These are phyloP conservation scores for Quercus robur DNA, from an alignment of 306 rosid species.

Conservation along the genomic window DNA sequence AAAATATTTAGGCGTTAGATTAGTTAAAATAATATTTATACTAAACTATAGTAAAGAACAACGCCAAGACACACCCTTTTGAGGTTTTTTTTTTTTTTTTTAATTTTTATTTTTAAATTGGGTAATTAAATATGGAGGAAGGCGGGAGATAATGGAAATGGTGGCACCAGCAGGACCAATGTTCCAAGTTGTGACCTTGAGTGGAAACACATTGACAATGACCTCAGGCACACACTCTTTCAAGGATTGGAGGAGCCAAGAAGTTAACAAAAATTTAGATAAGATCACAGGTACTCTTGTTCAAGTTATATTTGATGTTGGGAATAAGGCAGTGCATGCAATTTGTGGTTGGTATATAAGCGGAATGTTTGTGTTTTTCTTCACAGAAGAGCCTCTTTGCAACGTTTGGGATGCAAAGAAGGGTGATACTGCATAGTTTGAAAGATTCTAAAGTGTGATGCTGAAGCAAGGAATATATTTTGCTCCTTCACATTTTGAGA, in stretches of 20 bases:
- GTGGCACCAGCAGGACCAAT: conserved; percentile 98
- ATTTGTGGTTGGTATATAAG: conserved; percentile 81
- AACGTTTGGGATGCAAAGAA: conserved; percentile 80
- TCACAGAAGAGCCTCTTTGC: conserved; percentile 86
- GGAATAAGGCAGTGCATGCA: conserved; percentile 82
- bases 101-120: too few species aligned
- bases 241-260: conserved; percentile 73
- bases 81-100: too few species aligned
- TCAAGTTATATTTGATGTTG: conserved; percentile 69
- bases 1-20: too few species aligned
- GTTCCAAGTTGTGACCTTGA: conserved; percentile 96
- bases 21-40: too few species aligned
- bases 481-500: conserved; percentile 96
- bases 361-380: conserved; percentile 95
- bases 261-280: conserved; percentile 64
- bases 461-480: conserved; percentile 88
- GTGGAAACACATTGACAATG: conserved; percentile 96
- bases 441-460: conserved; percentile 77
- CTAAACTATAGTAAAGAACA: too few species aligned
- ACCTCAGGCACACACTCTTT: conserved; percentile 92
- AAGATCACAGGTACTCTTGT: conserved; percentile 68
- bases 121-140: conserved; percentile 58
- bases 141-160: conserved; percentile 89
- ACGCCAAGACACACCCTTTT: too few species aligned
- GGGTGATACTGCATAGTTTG: conserved; percentile 77